Evolutionary conservation across 2,329 filamentous ascomycete genomes (phyloP).

Genomic region (Xylariaceae sp.): DNA sequence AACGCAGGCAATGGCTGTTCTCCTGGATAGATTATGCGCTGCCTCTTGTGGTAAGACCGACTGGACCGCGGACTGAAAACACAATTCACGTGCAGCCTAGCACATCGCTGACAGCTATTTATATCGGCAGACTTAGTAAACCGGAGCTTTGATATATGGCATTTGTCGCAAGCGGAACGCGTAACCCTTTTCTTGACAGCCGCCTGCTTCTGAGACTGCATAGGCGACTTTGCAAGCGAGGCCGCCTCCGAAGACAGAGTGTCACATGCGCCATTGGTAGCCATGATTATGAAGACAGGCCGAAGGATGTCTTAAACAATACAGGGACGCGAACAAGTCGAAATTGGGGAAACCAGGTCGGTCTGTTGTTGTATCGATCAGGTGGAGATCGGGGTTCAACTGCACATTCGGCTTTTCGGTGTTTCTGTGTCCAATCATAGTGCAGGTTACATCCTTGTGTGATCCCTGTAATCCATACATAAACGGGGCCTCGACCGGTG

Average conservation of each 20-base stretch:
- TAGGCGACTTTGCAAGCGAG: too few species aligned
- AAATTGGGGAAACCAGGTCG: background rate
- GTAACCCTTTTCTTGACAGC: conserved; percentile 1
- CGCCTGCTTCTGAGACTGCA: background rate
- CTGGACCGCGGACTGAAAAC: conserved; percentile 5
- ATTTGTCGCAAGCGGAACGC: conserved; percentile 14
- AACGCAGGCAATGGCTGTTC: conserved; percentile 3
- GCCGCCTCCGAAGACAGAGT: too few species aligned
- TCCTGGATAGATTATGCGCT: background rate
- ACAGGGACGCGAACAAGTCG: too few species aligned
- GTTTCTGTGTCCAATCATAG: conserved; percentile 12
- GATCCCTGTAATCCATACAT: too few species aligned
- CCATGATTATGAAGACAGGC: background rate
- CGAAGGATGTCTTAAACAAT: background rate
- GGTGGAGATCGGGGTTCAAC: background rate
- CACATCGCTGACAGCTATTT: conserved; percentile 8
- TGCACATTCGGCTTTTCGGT: conserved; percentile 15
- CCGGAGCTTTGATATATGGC: conserved; percentile 12
- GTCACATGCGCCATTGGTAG: too few species aligned
- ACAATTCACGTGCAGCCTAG: conserved; percentile 3
- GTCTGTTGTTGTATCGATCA: too few species aligned
- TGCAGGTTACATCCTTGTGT: too few species aligned
- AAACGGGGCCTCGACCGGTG: too few species aligned
- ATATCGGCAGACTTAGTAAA: conserved; percentile 7
- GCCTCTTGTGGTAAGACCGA: background rate